phyloP scores from a whole-genome alignment of 176 grass and related monocot species.

The Bromus sterilis region DNA sequence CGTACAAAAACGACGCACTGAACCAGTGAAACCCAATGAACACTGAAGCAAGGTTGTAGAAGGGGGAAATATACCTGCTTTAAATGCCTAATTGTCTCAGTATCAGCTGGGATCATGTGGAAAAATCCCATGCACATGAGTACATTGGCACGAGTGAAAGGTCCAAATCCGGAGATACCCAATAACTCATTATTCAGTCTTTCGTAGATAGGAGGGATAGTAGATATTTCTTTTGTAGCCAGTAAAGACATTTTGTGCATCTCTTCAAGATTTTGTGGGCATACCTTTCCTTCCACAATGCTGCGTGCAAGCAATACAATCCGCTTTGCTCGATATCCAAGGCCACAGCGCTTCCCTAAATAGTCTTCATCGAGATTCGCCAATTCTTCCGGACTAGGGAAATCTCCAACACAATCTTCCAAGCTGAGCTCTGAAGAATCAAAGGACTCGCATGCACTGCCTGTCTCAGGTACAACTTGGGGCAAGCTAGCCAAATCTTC shows the following conservation, averaged over 20 bases:
- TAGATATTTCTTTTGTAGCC: conserved; percentile 13
- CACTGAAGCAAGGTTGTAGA: neutral
- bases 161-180: conserved; percentile 53
- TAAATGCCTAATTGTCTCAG: conserved; percentile 70
- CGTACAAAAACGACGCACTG: neutral
- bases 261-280: conserved; percentile 48
- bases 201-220: conserved; percentile 19
- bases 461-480: conserved; percentile 17
- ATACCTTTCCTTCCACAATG: conserved; percentile 42
- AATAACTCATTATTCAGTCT: conserved; percentile 44
- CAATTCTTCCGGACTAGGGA: conserved; percentile 60
- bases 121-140: conserved; percentile 85
- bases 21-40: neutral
- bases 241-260: conserved; percentile 15
- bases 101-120: conserved; percentile 63
- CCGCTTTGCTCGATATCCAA: conserved; percentile 63
- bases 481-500: neutral
- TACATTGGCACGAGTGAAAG: conserved; percentile 75
- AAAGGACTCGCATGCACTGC: neutral
- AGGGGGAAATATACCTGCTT: conserved; percentile 34
- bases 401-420: conserved; percentile 39
- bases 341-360: conserved; percentile 41
- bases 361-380: conserved; percentile 36
- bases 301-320: conserved; percentile 59
- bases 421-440: conserved; percentile 12